phyloP scores from a whole-genome alignment of 495 filamentous ascomycete genomes.

The Hypoxylon cercidicola region DNA sequence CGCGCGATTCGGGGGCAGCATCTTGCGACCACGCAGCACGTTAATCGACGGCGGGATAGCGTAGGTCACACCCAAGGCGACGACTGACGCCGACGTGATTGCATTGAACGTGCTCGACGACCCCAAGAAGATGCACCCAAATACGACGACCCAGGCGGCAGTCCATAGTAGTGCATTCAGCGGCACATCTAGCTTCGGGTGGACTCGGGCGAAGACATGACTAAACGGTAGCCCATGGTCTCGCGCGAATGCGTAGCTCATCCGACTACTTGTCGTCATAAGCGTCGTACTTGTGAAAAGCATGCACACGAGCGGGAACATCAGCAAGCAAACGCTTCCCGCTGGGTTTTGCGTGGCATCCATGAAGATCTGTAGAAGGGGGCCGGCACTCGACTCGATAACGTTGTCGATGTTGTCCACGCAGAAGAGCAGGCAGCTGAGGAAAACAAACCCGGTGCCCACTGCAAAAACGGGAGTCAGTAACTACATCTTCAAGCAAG shows the following conservation, averaged over 20 bases:
- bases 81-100: conserved; percentile 76
- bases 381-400: conserved; percentile 69
- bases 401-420: conserved; percentile 62
- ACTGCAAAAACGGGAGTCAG: no score
- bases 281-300: conserved; percentile 76
- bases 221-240: conserved; percentile 78
- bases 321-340: conserved; percentile 73
- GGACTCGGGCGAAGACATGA: conserved; percentile 69
- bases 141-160: conserved; percentile 69
- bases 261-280: conserved; percentile 80
- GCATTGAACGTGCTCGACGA: conserved; percentile 74
- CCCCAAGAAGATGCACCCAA: conserved; percentile 80
- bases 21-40: conserved; percentile 69
- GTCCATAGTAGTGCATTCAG: conserved; percentile 76
- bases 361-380: conserved; percentile 75
- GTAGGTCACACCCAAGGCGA: conserved; percentile 76
- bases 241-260: conserved; percentile 81
- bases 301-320: conserved; percentile 79
- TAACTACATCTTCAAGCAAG: no score
- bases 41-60: conserved; percentile 78
- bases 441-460: conserved; percentile 64
- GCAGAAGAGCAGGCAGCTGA: conserved; percentile 68
- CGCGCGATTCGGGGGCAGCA: conserved; percentile 66
- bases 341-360: conserved; percentile 73
- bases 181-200: conserved; percentile 71